Evolutionary conservation across 2,329 filamentous ascomycete species (phyloP).

Genomic region (Epicoccum nigrum): DNA sequence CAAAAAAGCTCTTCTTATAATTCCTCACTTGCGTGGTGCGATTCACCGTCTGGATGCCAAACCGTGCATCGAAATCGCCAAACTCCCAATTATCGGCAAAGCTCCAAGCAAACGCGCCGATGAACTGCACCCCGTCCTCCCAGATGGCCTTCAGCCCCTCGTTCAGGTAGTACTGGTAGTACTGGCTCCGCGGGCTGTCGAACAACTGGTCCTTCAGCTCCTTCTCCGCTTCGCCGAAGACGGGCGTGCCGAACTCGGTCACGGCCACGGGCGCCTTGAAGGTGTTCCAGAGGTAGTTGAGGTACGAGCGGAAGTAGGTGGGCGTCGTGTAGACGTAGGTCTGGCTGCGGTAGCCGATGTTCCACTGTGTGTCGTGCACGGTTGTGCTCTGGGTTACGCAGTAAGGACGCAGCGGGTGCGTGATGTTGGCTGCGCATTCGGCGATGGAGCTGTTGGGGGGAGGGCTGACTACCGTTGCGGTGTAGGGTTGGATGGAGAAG

Average conservation of each 20-base stretch:
- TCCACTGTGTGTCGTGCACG: conserved; percentile 60
- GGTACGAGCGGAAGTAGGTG: conserved; percentile 61
- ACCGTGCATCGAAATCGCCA: conserved; percentile 56
- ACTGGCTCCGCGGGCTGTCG: conserved; percentile 60
- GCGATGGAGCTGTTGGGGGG: conserved; percentile 53
- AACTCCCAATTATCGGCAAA: conserved; percentile 63
- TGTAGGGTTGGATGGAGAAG: conserved; percentile 65
- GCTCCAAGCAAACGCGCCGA: conserved; percentile 62
- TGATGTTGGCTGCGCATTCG: conserved; percentile 56
- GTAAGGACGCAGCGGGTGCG: conserved; percentile 56
- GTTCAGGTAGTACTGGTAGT: conserved; percentile 61
- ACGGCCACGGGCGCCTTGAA: conserved; percentile 58
- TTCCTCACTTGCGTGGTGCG: conserved; percentile 57
- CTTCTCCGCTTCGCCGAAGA: conserved; percentile 56
- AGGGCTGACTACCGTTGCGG: conserved; percentile 59
- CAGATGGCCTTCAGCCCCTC: conserved; percentile 63
- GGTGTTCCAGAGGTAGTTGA: conserved; percentile 66
- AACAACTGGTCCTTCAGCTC: conserved; percentile 58
- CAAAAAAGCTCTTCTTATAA: conserved; percentile 66
- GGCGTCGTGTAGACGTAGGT: conserved; percentile 66
- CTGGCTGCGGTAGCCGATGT: conserved; percentile 63
- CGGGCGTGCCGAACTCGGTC: conserved; percentile 65
- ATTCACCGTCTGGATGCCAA: conserved; percentile 64
- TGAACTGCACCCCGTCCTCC: conserved; percentile 62
- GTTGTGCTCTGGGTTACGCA: conserved; percentile 58